A percentile compares a stretch with the other conserved stretches of the same genome.
phyloP scores from a whole-genome alignment of 139 green algal genomes.

The Chlamydomonas incerta region DNA sequence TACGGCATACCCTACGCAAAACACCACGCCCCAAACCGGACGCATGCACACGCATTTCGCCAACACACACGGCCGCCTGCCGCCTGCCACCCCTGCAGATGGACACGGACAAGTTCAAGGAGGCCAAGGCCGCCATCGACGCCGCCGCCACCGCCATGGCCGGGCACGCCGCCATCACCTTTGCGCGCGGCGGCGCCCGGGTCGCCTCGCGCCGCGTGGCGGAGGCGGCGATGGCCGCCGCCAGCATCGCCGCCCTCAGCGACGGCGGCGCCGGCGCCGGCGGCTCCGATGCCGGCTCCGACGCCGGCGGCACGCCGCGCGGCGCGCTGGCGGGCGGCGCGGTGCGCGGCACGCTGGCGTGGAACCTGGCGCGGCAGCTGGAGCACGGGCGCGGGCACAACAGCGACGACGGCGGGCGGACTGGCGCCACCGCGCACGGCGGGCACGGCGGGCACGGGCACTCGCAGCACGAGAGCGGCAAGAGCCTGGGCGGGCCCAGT shows the following conservation, averaged over 20 bases:
- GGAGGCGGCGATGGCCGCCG: not conserved
- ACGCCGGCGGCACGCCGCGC: not conserved
- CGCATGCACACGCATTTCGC: too few species aligned
- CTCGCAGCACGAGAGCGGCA: too few species aligned
- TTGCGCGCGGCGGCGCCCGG: not conserved
- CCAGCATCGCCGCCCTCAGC: not conserved
- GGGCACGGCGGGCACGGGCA: too few species aligned
- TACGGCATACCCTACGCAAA: too few species aligned
- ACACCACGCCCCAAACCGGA: too few species aligned
- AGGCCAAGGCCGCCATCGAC: not conserved
- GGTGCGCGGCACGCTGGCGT: not conserved
- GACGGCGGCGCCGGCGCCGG: not conserved
- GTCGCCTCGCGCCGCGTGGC: not conserved
- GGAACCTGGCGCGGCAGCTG: not conserved
- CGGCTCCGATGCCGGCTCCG: not conserved
- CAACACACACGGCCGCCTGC: too few species aligned
- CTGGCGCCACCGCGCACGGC: too few species aligned
- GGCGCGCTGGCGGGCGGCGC: not conserved
- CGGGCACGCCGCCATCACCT: not conserved
- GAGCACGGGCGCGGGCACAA: not conserved
- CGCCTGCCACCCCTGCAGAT: too few species aligned
- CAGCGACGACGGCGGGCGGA: too few species aligned
- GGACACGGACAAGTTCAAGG: conserved; percentile 10
- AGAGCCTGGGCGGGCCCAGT: too few species aligned
- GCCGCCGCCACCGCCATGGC: not conserved